Base-by-base conservation (phyloP, 768 basidiomycete genomes). In the Xerocomus brunneocitrinus region DNA sequence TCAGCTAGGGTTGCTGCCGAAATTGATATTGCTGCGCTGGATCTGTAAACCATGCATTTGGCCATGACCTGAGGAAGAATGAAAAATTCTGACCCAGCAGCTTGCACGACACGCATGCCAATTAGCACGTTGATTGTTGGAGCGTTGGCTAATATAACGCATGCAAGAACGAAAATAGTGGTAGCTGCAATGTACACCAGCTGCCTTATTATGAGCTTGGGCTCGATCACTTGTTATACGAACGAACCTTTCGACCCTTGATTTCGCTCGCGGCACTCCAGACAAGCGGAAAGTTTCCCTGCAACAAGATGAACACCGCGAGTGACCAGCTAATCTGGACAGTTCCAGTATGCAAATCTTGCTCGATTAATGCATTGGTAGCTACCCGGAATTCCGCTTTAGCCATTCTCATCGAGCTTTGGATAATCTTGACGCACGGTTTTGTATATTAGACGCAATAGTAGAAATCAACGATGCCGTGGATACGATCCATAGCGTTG, bases 1-100 rank as follows among this genome's bases (percentile, higher is more conserved):
- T 91, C 89, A 1, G 87, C 87, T 3, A 91, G 71, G 4, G 88
- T 87, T 13, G 85, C 88, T 0, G 87, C 86, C 5, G 89, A 91
- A 50, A 91, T 82, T 0, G 84, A 66, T 39, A 87, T 76, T 10
- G 85, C 83, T 8, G 85, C 84, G 45, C 83, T 80, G 4, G 83
- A 84, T 42, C 82, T 85, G 53, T 54, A 24, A 32, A 7, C 59
- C 53, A 4, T 12, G 24, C 32, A 22, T 49, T 58, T 40, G 61
- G 48, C 27, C 19, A 28, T 47, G 47, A 31, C 42, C 25, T 38
- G 5, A n/a, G 25, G 41, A 54, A 45, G 5, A 36, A 56, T n/a
- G 14, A 52, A 49, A 49, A 34, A 5, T 13, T 60, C 75, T 52
- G 58, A 83, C 81, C 87, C 87, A 50, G 77, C 67, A 27, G 83